Evolutionary conservation across 441 rosid species (phyloP).

Genomic region (Erysimum pusillum): DNA sequence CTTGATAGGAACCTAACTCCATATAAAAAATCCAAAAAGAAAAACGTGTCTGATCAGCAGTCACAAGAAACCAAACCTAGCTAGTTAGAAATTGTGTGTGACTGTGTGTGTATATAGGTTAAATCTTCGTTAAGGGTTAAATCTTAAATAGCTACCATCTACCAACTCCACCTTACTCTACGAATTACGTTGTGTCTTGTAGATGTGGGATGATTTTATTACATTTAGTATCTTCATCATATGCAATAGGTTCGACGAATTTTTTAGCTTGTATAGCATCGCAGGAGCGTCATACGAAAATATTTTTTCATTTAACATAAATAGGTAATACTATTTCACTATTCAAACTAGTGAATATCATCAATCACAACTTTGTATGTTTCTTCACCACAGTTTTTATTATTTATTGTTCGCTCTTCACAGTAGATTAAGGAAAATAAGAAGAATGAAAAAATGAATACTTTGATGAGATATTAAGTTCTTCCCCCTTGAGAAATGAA

Average conservation of each 20-base stretch:
- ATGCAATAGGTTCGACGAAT: background rate
- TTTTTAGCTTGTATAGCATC: background rate
- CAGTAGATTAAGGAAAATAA: background rate
- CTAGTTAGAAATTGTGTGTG: slow-evolving; percentile 9
- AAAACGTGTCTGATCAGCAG: slow-evolving; percentile 17
- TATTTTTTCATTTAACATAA: background rate
- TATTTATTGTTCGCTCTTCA: background rate
- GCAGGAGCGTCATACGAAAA: background rate
- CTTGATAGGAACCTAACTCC: slow-evolving; percentile 34
- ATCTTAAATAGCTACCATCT: too few relatives aligned
- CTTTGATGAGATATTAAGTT: background rate
- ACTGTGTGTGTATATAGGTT: too few relatives aligned
- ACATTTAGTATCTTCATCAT: too few relatives aligned
- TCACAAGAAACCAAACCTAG: slow-evolving; percentile 2
- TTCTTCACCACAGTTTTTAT: background rate
- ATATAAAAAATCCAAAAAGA: background rate
- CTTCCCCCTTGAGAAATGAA: slow-evolving; percentile 40
- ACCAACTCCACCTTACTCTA: too few relatives aligned
- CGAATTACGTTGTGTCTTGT: too few relatives aligned
- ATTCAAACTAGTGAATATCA: slow-evolving; percentile 5
- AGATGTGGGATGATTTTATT: too few relatives aligned
- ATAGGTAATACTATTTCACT: background rate
- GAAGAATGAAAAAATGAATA: background rate
- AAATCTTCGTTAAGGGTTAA: too few relatives aligned
- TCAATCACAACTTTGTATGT: slow-evolving; percentile 1